These are phyloP conservation scores for Termitomyces sp. DNA, from an alignment of 768 basidiomycete species.

Conservation along the genomic window DNA sequence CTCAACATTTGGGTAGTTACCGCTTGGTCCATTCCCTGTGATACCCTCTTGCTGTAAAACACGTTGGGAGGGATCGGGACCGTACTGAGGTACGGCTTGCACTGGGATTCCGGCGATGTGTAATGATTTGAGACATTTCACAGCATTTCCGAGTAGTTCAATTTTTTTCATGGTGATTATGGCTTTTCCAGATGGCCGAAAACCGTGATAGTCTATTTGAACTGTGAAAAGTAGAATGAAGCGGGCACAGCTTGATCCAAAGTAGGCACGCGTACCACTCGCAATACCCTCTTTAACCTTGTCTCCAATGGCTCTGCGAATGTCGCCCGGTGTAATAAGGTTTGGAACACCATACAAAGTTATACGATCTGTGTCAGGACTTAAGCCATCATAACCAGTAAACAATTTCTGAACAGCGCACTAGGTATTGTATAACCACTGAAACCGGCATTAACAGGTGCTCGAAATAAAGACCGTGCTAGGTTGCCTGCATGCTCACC, in stretches of 20 bases:
- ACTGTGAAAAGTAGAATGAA: conserved; percentile 30
- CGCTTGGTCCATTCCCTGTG: conserved; percentile 45
- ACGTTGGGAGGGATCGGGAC: conserved; percentile 10
- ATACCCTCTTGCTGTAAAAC: no score
- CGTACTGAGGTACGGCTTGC: conserved; percentile 22
- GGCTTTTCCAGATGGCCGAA: conserved; percentile 55
- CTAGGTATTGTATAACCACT: neutral
- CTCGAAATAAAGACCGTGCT: neutral
- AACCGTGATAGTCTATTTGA: conserved; percentile 52
- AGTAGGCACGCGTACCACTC: conserved; percentile 29
- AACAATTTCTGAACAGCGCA: neutral
- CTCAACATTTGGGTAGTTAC: conserved; percentile 41
- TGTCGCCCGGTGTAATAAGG: conserved; percentile 8
- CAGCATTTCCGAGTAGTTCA: conserved; percentile 34
- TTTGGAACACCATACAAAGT: conserved; percentile 4
- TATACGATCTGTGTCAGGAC: conserved; percentile 3
- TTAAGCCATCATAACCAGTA: neutral
- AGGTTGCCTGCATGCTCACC: conserved; percentile 1
- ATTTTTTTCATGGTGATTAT: conserved; percentile 48
- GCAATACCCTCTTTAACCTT: conserved; percentile 1
- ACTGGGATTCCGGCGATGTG: conserved; percentile 41
- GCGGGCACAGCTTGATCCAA: neutral
- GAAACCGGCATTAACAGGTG: neutral
- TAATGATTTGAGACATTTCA: conserved; percentile 37
- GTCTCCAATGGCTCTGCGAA: conserved; percentile 6